Conservation (phyloP, 768 basidiomycete species). For the Infundibulicybe gibba region DNA sequence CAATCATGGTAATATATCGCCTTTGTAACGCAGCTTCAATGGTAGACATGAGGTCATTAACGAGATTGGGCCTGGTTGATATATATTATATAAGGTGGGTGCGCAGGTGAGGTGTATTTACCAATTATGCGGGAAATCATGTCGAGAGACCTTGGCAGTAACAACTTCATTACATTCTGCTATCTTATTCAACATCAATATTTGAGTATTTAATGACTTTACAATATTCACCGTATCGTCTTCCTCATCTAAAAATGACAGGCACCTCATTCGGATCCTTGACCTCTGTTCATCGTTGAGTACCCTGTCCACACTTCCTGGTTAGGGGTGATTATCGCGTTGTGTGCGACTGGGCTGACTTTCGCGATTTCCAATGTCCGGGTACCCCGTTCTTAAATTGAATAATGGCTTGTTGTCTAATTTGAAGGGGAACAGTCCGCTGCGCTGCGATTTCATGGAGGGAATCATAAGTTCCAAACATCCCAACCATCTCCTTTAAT, state of each 20-base stretch:
- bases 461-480: conserved; percentile 67
- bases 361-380: conserved; percentile 74
- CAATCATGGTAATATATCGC: conserved; percentile 38
- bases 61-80: conserved; percentile 51
- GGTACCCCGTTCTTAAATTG: conserved; percentile 84
- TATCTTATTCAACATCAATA: conserved; percentile 45
- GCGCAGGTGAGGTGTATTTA: conserved; percentile 16
- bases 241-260: conserved; percentile 69
- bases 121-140: conserved; percentile 77
- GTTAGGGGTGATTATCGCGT: too few species aligned
- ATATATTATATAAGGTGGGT: too few species aligned
- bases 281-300: conserved; percentile 65
- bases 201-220: neutral
- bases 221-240: conserved; percentile 66
- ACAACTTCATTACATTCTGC: conserved; percentile 75
- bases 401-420: conserved; percentile 81
- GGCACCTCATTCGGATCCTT: conserved; percentile 60
- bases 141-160: conserved; percentile 71
- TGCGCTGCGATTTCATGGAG: conserved; percentile 73
- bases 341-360: conserved; percentile 36
- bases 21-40: conserved; percentile 53
- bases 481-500: conserved; percentile 64
- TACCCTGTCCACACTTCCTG: conserved; percentile 36
- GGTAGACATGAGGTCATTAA: conserved; percentile 48
- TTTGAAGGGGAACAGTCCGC: conserved; percentile 50